A percentile compares a stretch with the other conserved stretches of the same genome.
phyloP scores from a whole-genome alignment of 768 basidiomycete genomes.

The Termitomyces sp. region DNA sequence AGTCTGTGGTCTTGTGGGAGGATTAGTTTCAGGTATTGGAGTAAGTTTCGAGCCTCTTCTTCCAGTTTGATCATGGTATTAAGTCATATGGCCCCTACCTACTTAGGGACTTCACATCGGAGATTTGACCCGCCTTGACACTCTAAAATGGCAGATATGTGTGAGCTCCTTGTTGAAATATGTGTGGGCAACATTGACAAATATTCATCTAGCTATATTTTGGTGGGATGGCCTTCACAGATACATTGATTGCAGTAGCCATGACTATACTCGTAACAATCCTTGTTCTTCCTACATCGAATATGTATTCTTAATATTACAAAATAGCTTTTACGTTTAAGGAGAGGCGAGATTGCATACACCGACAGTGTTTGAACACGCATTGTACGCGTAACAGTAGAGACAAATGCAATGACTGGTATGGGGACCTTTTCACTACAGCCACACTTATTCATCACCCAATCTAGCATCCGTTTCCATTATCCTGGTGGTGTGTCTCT shows the following conservation, averaged over 20 bases:
- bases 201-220: not conserved
- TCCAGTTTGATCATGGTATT: not conserved
- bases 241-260: not conserved
- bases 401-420: not conserved
- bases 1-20: not conserved
- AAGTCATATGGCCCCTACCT: not conserved
- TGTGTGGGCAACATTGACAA: not conserved
- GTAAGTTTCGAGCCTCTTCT: not conserved
- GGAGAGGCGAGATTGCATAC: not conserved
- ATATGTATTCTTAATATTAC: not conserved
- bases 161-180: too few species aligned
- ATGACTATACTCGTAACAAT: not conserved
- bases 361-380: not conserved
- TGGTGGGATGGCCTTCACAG: not conserved
- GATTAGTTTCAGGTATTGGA: not conserved
- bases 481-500: not conserved
- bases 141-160: conserved; percentile 1
- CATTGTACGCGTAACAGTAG: not conserved
- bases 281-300: not conserved
- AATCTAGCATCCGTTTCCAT: not conserved
- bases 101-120: not conserved
- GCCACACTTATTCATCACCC: not conserved
- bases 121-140: not conserved
- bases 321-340: not conserved
- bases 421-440: not conserved